These are phyloP conservation scores for Tricholoma sp. DNA, from an alignment of 768 basidiomycete genomes.

Conservation along the genomic window DNA sequence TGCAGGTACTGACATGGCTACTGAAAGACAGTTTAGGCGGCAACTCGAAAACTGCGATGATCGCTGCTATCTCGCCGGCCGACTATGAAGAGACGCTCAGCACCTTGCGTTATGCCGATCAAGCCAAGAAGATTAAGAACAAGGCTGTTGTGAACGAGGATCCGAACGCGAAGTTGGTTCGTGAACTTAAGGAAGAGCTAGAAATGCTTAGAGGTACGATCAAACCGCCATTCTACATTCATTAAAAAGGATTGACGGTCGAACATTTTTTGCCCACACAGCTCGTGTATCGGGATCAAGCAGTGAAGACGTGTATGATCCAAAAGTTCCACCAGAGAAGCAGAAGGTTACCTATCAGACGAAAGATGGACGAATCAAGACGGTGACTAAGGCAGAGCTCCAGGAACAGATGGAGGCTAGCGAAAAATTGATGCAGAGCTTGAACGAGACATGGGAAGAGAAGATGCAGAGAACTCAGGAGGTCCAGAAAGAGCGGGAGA, in stretches of 20 bases:
- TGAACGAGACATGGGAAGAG: conserved; percentile 97
- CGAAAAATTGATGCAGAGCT: conserved; percentile 90
- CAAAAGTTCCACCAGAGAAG: conserved; percentile 84
- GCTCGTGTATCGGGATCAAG: conserved; percentile 70
- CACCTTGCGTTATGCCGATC: conserved; percentile 96
- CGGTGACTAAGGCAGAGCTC: conserved; percentile 93
- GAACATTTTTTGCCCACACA: conserved; percentile 20
- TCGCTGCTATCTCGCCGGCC: conserved; percentile 97
- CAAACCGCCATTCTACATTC: conserved; percentile 20
- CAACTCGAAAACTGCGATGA: conserved; percentile 99
- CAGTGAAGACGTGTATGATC: conserved; percentile 78
- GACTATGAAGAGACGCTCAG: conserved; percentile 98
- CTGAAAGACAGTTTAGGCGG: conserved; percentile 97
- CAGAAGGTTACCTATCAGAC: conserved; percentile 95
- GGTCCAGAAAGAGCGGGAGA: conserved; percentile 95
- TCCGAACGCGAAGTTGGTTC: conserved; percentile 97
- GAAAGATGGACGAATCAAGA: conserved; percentile 90
- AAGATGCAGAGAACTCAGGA: conserved; percentile 88
- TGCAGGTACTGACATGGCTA: conserved; percentile 92
- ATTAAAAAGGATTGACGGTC: conserved; percentile 1
- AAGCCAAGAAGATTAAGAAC: conserved; percentile 99
- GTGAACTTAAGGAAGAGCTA: conserved; percentile 97
- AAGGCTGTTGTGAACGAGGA: conserved; percentile 99
- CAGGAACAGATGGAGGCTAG: conserved; percentile 95
- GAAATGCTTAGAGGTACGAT: conserved; percentile 79